Evolutionary conservation across 2,329 filamentous ascomycete species (phyloP).

Genomic region (Fusarium sp.): DNA sequence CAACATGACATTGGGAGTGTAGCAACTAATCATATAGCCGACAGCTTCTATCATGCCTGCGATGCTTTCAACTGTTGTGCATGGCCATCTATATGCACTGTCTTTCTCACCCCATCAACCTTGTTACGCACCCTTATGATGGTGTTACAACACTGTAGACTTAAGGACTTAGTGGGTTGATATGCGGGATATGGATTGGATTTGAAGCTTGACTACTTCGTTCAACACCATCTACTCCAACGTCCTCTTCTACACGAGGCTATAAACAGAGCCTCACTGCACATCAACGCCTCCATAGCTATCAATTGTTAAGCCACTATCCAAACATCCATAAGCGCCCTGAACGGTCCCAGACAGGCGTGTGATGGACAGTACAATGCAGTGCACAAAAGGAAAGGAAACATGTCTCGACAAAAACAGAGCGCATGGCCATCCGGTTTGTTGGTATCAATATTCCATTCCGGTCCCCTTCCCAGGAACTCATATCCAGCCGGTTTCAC

Average conservation of each 20-base stretch:
- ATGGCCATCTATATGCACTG: background rate
- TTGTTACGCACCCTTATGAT: background rate
- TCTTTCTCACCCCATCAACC: background rate
- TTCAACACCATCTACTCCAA: conserved; percentile 14
- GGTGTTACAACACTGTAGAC: background rate
- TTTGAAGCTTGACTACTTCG: conserved; percentile 27
- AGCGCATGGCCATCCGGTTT: conserved; percentile 39
- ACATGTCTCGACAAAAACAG: conserved; percentile 29
- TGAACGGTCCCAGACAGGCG: background rate
- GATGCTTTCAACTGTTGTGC: background rate
- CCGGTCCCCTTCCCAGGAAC: conserved; percentile 27
- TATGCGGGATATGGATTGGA: conserved; percentile 15
- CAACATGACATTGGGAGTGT: background rate
- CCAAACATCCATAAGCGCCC: conserved; percentile 8
- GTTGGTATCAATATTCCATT: conserved; percentile 46
- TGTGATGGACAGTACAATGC: background rate
- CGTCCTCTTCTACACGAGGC: conserved; percentile 11
- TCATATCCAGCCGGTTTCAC: conserved; percentile 30
- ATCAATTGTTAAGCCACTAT: conserved; percentile 14
- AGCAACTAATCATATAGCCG: background rate
- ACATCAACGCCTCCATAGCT: conserved; percentile 23
- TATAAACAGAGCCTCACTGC: conserved; percentile 5
- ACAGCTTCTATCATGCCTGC: no score
- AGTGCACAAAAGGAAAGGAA: conserved; percentile 11
- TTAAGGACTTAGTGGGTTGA: background rate